A percentile compares a stretch with the other conserved stretches of the same genome.
Evolutionary conservation across 179 eudicot species (phyloP).

Genomic region (Nepenthes alata): DNA sequence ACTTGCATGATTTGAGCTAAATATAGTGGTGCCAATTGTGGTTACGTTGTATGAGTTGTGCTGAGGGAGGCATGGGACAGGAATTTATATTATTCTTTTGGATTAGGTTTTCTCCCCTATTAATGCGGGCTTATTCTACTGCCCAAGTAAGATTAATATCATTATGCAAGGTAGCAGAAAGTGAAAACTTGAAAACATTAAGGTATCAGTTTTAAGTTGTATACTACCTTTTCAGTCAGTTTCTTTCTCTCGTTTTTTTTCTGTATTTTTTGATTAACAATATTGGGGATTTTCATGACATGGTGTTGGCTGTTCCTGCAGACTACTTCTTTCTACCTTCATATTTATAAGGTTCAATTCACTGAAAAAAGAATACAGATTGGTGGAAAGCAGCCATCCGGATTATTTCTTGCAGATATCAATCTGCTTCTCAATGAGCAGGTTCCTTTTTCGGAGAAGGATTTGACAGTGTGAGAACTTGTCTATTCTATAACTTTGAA

Average conservation of each 20-base stretch:
- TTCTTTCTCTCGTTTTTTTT: background rate
- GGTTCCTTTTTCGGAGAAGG: conserved; percentile 59
- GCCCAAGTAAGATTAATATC: too few relatives aligned
- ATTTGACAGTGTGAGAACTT: conserved; percentile 50
- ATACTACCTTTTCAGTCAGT: too few relatives aligned
- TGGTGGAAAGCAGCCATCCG: conserved; percentile 91
- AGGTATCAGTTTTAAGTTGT: too few relatives aligned
- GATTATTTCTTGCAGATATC: conserved; percentile 53
- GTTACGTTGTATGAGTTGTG: too few relatives aligned
- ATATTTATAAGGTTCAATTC: conserved; percentile 78
- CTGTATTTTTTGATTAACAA: background rate
- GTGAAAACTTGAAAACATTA: too few relatives aligned
- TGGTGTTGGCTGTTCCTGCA: conserved; percentile 30
- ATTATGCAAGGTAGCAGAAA: too few relatives aligned
- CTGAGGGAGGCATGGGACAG: too few relatives aligned
- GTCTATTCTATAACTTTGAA: background rate
- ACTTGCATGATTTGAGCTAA: too few relatives aligned
- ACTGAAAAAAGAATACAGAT: conserved; percentile 64
- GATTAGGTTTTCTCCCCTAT: too few relatives aligned
- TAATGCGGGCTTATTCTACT: too few relatives aligned
- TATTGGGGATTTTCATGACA: background rate
- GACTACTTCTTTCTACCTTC: conserved; percentile 80
- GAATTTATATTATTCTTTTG: too few relatives aligned
- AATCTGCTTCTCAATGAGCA: conserved; percentile 74
- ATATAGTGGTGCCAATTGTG: too few relatives aligned